Percentiles rank a stretch among this genome's conserved stretches.
These are phyloP conservation scores for Ballota nigra DNA, from an alignment of 257 asterid genomes.

Conservation along the genomic window DNA sequence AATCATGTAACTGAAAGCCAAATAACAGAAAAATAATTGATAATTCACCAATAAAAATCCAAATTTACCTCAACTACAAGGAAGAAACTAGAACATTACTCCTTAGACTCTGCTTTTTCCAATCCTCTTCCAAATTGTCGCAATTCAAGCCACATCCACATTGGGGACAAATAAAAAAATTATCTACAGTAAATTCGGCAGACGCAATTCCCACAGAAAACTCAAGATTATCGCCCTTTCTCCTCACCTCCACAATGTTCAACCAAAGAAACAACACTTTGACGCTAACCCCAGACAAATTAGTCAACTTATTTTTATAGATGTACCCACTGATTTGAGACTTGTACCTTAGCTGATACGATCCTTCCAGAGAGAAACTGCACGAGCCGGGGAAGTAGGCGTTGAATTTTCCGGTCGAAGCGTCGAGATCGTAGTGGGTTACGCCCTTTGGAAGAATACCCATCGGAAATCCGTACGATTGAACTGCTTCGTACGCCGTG, in stretches of 20 bases:
- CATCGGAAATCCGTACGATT: constrained; percentile 52
- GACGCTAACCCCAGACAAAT: constrained; percentile 61
- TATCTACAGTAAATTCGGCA: constrained; percentile 54
- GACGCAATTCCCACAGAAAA: constrained; percentile 84
- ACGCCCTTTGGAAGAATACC: constrained; percentile 79
- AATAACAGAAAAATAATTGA: not conserved
- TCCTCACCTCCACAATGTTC: constrained; percentile 63
- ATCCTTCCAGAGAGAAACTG: constrained; percentile 73
- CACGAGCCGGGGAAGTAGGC: constrained; percentile 59
- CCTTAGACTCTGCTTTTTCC: not conserved
- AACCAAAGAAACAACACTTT: constrained; percentile 71
- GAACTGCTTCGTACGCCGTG: constrained; percentile 61
- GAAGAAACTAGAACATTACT: constrained; percentile 21
- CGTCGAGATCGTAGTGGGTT: constrained; percentile 61
- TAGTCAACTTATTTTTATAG: constrained; percentile 40
- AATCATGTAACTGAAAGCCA: not conserved
- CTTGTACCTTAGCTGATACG: constrained; percentile 61
- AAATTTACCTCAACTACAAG: constrained; percentile 14
- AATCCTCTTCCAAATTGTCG: constrained; percentile 17
- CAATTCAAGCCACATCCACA: constrained; percentile 90
- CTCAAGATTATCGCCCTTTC: constrained; percentile 49
- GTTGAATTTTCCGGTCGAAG: constrained; percentile 53
- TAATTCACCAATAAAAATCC: not conserved
- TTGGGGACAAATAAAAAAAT: constrained; percentile 59
- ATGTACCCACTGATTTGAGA: constrained; percentile 65